Percentiles rank a stretch among this genome's conserved stretches.
Conservation (phyloP, 2,329 filamentous ascomycete genomes). For the Neonectria hederae region DNA sequence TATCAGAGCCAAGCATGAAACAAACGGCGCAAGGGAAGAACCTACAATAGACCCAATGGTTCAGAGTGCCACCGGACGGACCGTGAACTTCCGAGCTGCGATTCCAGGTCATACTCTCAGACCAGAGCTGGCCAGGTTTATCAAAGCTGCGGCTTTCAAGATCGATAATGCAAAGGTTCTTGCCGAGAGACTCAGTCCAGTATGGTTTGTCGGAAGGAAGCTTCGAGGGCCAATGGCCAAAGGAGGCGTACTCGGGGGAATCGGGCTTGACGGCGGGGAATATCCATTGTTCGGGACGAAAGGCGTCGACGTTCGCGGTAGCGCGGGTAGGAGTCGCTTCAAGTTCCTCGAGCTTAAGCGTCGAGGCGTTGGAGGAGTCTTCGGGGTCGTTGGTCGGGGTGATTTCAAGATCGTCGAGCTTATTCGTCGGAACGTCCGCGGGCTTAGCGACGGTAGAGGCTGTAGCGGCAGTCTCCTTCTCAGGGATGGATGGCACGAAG, state of each 20-base stretch:
- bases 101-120: neutral
- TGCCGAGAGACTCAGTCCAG: conserved; percentile 49
- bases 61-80: conserved; percentile 52
- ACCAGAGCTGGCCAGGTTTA: neutral
- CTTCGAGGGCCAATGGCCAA: conserved; percentile 30
- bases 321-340: neutral
- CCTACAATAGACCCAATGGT: conserved; percentile 56
- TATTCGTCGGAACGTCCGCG: neutral
- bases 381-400: neutral
- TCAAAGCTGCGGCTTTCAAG: conserved; percentile 43
- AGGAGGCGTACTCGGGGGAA: conserved; percentile 3
- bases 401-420: neutral
- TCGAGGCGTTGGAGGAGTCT: neutral
- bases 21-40: neutral
- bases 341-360: neutral
- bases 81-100: conserved; percentile 45
- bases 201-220: neutral
- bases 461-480: neutral
- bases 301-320: neutral
- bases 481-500: neutral
- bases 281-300: conserved; percentile 16
- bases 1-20: conserved; percentile 28
- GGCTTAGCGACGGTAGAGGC: neutral
- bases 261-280: conserved; percentile 14
- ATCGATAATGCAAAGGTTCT: conserved; percentile 56